A percentile compares a stretch with the other conserved stretches of the same genome.
These are phyloP conservation scores for Salisapilia sapeloensis DNA, from an alignment of 352 stramenopile genomes.

Conservation along the genomic window DNA sequence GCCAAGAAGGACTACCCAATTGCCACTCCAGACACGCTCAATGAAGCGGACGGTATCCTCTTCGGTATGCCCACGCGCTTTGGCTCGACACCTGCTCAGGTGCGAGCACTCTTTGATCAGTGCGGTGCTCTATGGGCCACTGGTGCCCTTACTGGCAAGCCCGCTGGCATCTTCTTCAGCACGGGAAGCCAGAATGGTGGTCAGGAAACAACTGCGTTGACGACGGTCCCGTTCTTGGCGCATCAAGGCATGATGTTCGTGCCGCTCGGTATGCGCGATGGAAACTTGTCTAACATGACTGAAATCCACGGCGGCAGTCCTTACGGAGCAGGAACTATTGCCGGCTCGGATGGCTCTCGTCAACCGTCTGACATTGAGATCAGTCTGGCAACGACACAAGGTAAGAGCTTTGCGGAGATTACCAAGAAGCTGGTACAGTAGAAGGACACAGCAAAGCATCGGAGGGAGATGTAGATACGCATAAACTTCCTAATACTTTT, in stretches of 20 bases:
- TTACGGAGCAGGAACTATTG: conserved; percentile 76
- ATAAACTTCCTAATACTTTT: too few relatives aligned
- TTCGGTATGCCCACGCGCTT: conserved; percentile 80
- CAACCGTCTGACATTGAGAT: conserved; percentile 70
- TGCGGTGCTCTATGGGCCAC: conserved; percentile 69
- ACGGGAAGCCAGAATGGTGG: conserved; percentile 63
- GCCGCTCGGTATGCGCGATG: conserved; percentile 60
- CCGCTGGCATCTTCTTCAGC: conserved; percentile 77
- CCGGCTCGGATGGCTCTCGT: conserved; percentile 62
- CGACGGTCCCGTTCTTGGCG: conserved; percentile 67
- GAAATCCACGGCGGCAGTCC: conserved; percentile 59
- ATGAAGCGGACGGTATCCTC: conserved; percentile 53
- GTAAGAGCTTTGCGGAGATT: conserved; percentile 64
- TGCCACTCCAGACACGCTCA: conserved; percentile 27
- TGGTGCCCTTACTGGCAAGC: conserved; percentile 77
- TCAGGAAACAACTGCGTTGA: conserved; percentile 82
- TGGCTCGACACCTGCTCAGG: conserved; percentile 61
- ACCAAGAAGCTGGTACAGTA: conserved; percentile 57
- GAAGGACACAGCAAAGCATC: too few relatives aligned
- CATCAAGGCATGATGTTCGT: conserved; percentile 87
- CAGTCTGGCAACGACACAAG: conserved; percentile 58
- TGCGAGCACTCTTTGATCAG: conserved; percentile 83
- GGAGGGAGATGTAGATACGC: too few relatives aligned
- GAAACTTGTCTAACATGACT: conserved; percentile 52
- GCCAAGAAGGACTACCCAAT: conserved; percentile 43